A percentile compares a stretch with the other conserved stretches of the same genome.
Conservation (phyloP, 495 filamentous ascomycete genomes). For the Collariella sp. region DNA sequence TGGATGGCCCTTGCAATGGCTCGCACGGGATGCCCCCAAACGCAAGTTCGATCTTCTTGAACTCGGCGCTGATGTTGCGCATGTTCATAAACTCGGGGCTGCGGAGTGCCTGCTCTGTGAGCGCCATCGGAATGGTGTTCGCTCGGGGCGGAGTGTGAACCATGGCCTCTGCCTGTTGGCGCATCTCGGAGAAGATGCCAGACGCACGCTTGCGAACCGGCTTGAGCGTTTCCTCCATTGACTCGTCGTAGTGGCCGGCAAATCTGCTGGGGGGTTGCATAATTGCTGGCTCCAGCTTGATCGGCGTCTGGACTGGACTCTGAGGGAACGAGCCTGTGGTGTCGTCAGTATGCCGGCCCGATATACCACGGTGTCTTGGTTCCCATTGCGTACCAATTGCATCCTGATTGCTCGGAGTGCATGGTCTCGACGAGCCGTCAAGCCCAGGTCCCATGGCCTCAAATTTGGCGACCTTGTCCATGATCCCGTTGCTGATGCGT, state of each 20-base stretch:
- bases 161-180: constrained; percentile 35
- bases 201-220: constrained; percentile 32
- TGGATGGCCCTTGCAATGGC: constrained; percentile 19
- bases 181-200: constrained; percentile 39
- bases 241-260: constrained; percentile 44
- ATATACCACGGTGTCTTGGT: too few species aligned
- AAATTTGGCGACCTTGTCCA: constrained; percentile 45
- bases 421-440: constrained; percentile 34
- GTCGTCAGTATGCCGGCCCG: constrained; percentile 4
- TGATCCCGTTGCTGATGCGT: constrained; percentile 46
- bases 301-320: constrained; percentile 41
- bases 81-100: constrained; percentile 49
- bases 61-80: constrained; percentile 42
- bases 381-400: constrained; percentile 42
- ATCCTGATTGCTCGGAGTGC: constrained; percentile 51
- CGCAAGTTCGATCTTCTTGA: constrained; percentile 41
- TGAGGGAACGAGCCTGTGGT: constrained; percentile 41
- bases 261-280: constrained; percentile 34
- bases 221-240: constrained; percentile 52
- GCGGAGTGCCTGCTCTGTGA: constrained; percentile 28
- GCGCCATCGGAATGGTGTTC: constrained; percentile 38
- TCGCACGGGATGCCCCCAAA: constrained; percentile 29
- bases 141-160: constrained; percentile 28
- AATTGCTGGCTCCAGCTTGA: constrained; percentile 27
- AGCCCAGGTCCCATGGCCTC: constrained; percentile 33